A percentile compares a stretch with the other conserved stretches of the same genome.
Conservation (phyloP, 306 rosid genomes). For the Acacia confusa region DNA sequence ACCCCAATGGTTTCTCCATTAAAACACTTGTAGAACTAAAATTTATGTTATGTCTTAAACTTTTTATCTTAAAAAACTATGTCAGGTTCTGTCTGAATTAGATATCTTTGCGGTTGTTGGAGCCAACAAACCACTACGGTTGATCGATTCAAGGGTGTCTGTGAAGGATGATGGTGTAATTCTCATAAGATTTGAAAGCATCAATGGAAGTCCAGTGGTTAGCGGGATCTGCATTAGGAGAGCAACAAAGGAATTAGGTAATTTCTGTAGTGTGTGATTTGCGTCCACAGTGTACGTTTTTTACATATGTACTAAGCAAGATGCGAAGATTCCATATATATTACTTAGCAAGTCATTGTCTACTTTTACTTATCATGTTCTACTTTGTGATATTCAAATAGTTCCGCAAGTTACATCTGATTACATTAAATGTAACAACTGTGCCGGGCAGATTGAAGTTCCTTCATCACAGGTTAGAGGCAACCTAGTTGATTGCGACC, state of each 20-base stretch:
- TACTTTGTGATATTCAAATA: constrained; percentile 36
- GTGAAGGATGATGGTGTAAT: constrained; percentile 67
- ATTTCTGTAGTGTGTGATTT: constrained; percentile 13
- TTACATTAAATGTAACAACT: constrained; percentile 57
- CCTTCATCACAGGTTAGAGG: constrained; percentile 72
- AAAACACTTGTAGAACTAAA: background rate
- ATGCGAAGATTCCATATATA: background rate
- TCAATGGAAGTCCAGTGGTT: constrained; percentile 70
- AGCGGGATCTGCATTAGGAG: constrained; percentile 80
- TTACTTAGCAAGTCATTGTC: constrained; percentile 25
- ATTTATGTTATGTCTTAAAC: background rate
- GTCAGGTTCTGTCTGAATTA: constrained; percentile 76
- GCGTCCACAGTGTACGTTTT: background rate
- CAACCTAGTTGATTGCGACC: constrained; percentile 30
- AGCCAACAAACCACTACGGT: constrained; percentile 76
- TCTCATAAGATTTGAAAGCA: constrained; percentile 72
- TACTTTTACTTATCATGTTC: background rate
- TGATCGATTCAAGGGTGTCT: constrained; percentile 55
- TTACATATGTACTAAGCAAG: constrained; percentile 11
- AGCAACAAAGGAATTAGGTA: constrained; percentile 56
- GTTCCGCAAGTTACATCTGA: constrained; percentile 49
- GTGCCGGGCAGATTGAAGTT: constrained; percentile 62
- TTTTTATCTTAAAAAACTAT: constrained; percentile 27
- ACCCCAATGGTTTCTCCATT: background rate
- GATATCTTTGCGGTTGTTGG: constrained; percentile 81